Evolutionary conservation across 1,284 basidiomycete genomes (phyloP).

Genomic region (Cryptococcus maquisensis): DNA sequence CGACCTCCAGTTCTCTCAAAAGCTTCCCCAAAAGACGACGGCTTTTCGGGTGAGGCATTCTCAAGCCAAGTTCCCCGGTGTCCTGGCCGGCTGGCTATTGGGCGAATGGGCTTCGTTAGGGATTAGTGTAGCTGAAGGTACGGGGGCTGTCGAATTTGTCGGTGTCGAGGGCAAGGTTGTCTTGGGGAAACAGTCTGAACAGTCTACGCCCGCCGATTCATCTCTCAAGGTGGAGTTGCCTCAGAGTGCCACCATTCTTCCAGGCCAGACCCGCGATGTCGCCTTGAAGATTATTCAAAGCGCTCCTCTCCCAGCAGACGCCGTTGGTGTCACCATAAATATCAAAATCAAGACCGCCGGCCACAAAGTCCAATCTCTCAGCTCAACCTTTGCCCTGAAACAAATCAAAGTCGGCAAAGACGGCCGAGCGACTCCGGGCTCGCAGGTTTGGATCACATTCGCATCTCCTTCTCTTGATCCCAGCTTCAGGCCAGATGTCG

Average conservation of each 20-base stretch:
- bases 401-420: no score
- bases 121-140: constrained; percentile 10
- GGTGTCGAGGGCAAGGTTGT: constrained; percentile 1
- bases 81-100: constrained; percentile 34
- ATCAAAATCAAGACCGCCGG: constrained; percentile 1
- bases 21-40: not conserved
- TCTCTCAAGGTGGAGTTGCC: constrained; percentile 1
- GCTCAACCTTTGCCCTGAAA: not conserved
- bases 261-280: constrained; percentile 20
- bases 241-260: not conserved
- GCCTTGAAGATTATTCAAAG: constrained; percentile 10
- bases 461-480: constrained; percentile 7
- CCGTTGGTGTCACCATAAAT: not conserved
- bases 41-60: no score
- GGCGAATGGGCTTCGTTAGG: constrained; percentile 30
- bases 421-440: no score
- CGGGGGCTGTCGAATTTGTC: not conserved
- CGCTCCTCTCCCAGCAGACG: not conserved
- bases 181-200: not conserved
- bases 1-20: constrained; percentile 7
- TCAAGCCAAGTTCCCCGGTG: constrained; percentile 21
- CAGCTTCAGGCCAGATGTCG: not conserved
- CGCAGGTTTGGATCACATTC: constrained; percentile 25
- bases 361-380: not conserved
- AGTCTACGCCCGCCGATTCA: not conserved